Evolutionary conservation across 805 yeast species (phyloP), one percentile per base, ranked within the genome.

Genomic region (Sugiyamaella qingdaonensis): DNA sequence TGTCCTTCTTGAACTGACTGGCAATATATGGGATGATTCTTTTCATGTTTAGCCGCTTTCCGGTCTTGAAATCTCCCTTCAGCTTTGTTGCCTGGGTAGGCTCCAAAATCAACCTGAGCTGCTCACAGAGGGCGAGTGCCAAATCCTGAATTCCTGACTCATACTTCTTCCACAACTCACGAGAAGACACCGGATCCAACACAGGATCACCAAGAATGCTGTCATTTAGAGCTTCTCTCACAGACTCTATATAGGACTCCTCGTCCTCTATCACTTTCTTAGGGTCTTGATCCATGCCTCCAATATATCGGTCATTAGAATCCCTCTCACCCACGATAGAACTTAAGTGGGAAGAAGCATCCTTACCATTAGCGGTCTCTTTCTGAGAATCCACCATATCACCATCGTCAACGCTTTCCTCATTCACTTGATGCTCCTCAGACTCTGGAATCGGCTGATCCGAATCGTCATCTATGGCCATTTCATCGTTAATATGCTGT

Each of bases 21-120:
- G 99, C 99, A 74, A 94, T 94, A 69, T 92, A 94, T 5, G 98
- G 96, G 64, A 94, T 94, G 63, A 94, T 94, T 61, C 97, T 79
- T 76, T 92, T 94, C 98, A 94, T 91, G 70, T 94, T 94, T 63
- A 94, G 79, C 61, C 99, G 78, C 69, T 94, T 94, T 68, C 99
- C 99, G 1, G 97, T 91, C 70, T 91, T 90, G 72, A 89, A 94
- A 68, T 94, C 99, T 65, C 99, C 99, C 57, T 80, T 82, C 54
- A 94, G 75, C 68, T 94, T 94, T 2, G 98, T 92, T n/a, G 97
- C 95, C 55, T 88, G 74, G 0, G 99, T 94, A 3, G 99, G 99
- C 67, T 91, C 98, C 58, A 94, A 74, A 65, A 94, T 94, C 58
- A 94, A 78, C 39, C 99, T 78, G 55, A 94, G 76, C 69, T 94